Conservation (phyloP, 768 basidiomycete species). For the Suillus subaureus region DNA sequence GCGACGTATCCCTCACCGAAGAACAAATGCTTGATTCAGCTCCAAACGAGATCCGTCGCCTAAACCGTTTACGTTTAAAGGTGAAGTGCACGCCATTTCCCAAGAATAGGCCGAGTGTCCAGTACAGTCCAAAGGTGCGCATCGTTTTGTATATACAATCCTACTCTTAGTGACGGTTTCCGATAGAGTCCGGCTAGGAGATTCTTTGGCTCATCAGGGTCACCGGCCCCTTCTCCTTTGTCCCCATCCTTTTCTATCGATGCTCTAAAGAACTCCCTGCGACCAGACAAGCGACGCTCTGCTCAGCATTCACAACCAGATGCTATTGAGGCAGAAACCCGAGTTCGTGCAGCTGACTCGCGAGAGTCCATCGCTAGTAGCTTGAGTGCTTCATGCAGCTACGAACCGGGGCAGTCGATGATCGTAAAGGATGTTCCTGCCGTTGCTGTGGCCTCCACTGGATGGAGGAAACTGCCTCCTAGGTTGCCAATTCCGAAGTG, state of each 20-base stretch:
- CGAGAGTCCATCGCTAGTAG: not conserved
- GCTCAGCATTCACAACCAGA: not conserved
- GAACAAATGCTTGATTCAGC: constrained; percentile 35
- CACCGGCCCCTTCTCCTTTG: not conserved
- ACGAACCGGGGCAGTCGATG: not conserved
- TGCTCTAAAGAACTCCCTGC: not conserved
- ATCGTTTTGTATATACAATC: not conserved
- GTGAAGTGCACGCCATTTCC: constrained; percentile 31
- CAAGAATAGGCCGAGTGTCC: constrained; percentile 12
- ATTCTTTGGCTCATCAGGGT: not conserved
- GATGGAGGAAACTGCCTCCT: constrained; percentile 32
- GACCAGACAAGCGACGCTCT: not conserved
- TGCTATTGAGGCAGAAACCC: not conserved
- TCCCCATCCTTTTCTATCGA: not conserved
- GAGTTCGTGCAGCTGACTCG: not conserved
- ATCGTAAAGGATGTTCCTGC: not conserved
- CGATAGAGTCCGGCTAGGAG: not conserved
- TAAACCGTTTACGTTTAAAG: constrained; percentile 26
- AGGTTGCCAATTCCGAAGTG: constrained; percentile 35
- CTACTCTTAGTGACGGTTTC: not conserved
- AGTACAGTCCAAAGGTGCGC: constrained; percentile 4
- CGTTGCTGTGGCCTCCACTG: not conserved
- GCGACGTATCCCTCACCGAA: constrained; percentile 47
- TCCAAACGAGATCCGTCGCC: not conserved
- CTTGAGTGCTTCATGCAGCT: not conserved